These are phyloP conservation scores for Cutaneotrichosporon cyanovorans DNA, from an alignment of 1,284 basidiomycete species.

Conservation along the genomic window DNA sequence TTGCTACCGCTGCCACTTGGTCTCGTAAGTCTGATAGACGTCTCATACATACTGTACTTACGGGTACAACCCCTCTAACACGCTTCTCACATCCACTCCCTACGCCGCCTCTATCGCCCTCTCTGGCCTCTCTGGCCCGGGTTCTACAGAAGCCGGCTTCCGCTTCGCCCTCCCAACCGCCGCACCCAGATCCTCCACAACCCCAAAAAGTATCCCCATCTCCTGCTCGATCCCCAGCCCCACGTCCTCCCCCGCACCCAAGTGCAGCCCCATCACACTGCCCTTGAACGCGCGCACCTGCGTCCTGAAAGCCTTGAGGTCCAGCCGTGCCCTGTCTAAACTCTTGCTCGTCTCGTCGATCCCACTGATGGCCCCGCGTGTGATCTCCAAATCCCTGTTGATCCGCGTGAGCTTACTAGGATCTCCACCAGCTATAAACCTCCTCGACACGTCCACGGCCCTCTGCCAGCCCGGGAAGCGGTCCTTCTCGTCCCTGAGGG, in stretches of 20 bases:
- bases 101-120: too few species aligned
- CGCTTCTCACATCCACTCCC: too few species aligned
- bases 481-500: constrained; percentile 19
- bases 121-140: too few species aligned
- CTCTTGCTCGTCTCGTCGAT: constrained; percentile 20
- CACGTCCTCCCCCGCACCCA: constrained; percentile 21
- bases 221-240: constrained; percentile 33
- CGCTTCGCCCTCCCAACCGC: constrained; percentile 15
- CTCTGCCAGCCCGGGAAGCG: constrained; percentile 32
- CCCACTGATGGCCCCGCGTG: constrained; percentile 24
- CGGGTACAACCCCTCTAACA: too few species aligned
- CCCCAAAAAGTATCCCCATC: constrained; percentile 19
- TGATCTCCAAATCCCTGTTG: constrained; percentile 27
- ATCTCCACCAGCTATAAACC: constrained; percentile 36
- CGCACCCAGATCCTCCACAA: constrained; percentile 11
- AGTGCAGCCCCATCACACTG: constrained; percentile 39
- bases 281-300: constrained; percentile 36
- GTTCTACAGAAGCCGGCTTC: too few species aligned
- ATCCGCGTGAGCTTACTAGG: constrained; percentile 26
- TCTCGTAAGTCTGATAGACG: too few species aligned
- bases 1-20: too few species aligned
- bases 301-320: constrained; percentile 30
- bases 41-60: too few species aligned
- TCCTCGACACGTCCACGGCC: constrained; percentile 22
- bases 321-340: constrained; percentile 24